Evolutionary conservation across 306 rosid genomes (phyloP), one percentile per base, ranked within the genome.

Genomic region (Adenanthera pavonina): DNA sequence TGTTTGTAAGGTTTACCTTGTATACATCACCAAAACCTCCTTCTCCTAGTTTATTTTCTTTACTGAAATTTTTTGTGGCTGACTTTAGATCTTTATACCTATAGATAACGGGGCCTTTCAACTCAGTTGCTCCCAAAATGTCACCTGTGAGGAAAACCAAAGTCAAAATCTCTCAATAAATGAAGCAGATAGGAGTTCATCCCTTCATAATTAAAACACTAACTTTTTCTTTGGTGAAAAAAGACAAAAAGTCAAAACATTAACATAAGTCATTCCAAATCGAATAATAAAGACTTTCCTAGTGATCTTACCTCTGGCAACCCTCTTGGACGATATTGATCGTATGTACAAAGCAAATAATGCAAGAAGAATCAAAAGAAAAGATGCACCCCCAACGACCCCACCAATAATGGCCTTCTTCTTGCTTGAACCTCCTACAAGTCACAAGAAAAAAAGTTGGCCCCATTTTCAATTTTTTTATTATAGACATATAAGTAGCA

Each of bases 1-100:
- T 51, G 17, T 54, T 2, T 33, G 33, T 38, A 61, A 34, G 43
- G 7, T n/a, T 47, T 79, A 91, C 96, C 96, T 88, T 91, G 83
- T 88, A 91, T 33, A 91, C 95, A 11, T 81, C 89, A 1, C 95
- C 90, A 72, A 91, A 91, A 1, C 95, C 95, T 59, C 95, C 95
- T 77, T 89, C 90, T 49, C 95, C 95, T 5, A 91, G 86, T 75
- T 91, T 91, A 41, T 84, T 87, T 75, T 83, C 88, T 35, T 73
- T 80, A 53, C 76, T 86, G 57, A 89, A 91, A 33, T 89, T 86
- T 19, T 81, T 85, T 19, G 95, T 89, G 77, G 95, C 95, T 2
- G 70, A 54, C 65, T 91, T 88, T 83, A 91, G 80, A 46, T 89
- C 91, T 1, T 79, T 91, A 46, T 84, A 86, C 60, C 67, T 89